These are phyloP conservation scores for Penicillium arizonense DNA, from an alignment of 495 filamentous ascomycete genomes.

Conservation along the genomic window DNA sequence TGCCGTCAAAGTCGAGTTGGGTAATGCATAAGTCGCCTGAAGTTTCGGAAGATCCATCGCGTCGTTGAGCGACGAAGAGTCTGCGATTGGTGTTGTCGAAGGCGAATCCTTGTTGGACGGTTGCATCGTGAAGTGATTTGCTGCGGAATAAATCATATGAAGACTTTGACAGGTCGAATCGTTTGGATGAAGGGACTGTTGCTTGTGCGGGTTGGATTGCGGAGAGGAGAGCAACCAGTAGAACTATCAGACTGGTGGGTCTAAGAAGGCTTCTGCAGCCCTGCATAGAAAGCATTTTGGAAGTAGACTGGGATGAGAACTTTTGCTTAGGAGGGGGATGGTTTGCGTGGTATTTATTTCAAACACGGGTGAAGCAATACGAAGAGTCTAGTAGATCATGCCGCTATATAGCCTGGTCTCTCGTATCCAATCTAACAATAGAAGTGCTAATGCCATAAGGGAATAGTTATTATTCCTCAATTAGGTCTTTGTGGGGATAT, in stretches of 20 bases:
- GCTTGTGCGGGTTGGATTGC: neutral
- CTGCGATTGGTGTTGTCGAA: conserved; percentile 24
- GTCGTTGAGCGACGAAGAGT: conserved; percentile 16
- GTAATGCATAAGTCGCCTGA: conserved; percentile 19
- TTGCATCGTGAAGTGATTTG: conserved; percentile 12
- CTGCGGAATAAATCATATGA: conserved; percentile 17
- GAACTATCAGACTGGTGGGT: neutral
- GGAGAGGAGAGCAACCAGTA: neutral
- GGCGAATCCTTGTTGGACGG: conserved; percentile 20
- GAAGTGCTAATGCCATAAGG: neutral
- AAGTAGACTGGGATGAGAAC: neutral
- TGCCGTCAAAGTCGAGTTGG: conserved; percentile 21
- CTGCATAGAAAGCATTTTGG: neutral
- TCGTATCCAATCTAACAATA: conserved; percentile 10
- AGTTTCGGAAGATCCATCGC: conserved; percentile 5
- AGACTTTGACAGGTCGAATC: conserved; percentile 14
- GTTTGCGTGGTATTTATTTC: neutral
- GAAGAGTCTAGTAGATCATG: conserved; percentile 2
- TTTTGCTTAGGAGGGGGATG: neutral
- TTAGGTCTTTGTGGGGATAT: too few species aligned
- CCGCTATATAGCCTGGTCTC: neutral
- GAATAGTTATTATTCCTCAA: neutral
- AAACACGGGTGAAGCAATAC: neutral
- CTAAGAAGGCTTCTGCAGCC: neutral
- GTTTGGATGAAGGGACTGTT: conserved; percentile 7